These are phyloP conservation scores for Irpex lacteus DNA, from an alignment of 1,284 basidiomycete genomes.

Conservation along the genomic window DNA sequence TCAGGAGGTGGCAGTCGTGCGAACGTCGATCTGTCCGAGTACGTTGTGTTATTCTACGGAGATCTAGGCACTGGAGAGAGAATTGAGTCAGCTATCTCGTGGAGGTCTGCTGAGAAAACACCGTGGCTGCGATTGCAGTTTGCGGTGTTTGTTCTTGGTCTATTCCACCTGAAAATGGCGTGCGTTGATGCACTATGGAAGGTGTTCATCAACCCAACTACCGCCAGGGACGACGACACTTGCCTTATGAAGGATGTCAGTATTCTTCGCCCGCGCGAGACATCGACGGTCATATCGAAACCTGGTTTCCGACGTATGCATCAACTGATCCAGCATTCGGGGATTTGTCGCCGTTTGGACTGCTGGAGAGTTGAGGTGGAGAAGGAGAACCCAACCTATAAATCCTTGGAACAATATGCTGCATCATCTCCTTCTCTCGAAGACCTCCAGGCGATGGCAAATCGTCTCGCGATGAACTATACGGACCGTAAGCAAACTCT, in stretches of 20 bases:
- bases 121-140: slow-evolving; percentile 26
- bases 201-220: slow-evolving; percentile 21
- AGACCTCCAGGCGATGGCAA: slow-evolving; percentile 16
- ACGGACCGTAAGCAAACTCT: slow-evolving; percentile 12
- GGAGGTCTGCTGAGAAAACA: slow-evolving; percentile 24
- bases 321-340: slow-evolving; percentile 30
- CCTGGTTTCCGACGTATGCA: slow-evolving; percentile 36
- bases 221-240: slow-evolving; percentile 16
- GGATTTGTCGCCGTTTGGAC: neutral
- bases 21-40: neutral
- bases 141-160: slow-evolving; percentile 30
- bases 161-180: slow-evolving; percentile 41
- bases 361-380: neutral
- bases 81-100: slow-evolving; percentile 16
- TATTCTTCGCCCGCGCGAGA: slow-evolving; percentile 26
- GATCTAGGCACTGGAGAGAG: slow-evolving; percentile 24
- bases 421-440: slow-evolving; percentile 20
- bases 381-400: neutral
- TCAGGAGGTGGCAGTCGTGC: neutral
- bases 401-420: slow-evolving; percentile 19
- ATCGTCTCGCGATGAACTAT: slow-evolving; percentile 17
- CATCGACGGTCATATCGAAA: slow-evolving; percentile 21
- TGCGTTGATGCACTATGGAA: slow-evolving; percentile 34
- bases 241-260: slow-evolving; percentile 20
- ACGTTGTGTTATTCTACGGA: slow-evolving; percentile 8